phyloP scores from a whole-genome alignment of 495 filamentous ascomycete species.

The Lineolata rhizophorae region DNA sequence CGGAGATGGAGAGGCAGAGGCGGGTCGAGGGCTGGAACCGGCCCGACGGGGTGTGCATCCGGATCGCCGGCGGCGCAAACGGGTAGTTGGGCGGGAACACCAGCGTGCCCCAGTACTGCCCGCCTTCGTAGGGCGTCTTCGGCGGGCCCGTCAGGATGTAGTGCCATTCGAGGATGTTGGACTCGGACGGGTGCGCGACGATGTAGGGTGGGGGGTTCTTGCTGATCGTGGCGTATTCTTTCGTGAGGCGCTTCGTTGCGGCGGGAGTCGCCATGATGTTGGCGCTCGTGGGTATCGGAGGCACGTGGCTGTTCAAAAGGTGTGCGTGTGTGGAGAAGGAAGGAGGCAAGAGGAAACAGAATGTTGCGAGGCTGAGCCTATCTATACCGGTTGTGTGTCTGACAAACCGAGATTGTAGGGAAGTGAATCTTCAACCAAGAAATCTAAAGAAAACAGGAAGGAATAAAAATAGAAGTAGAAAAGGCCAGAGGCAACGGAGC shows the following conservation, averaged over 20 bases:
- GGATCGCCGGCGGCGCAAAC: slow-evolving; percentile 89
- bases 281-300: neutral
- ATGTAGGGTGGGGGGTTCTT: slow-evolving; percentile 90
- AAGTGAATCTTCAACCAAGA: too few species aligned
- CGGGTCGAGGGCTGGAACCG: slow-evolving; percentile 84
- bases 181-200: slow-evolving; percentile 77
- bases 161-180: slow-evolving; percentile 97
- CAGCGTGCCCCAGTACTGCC: slow-evolving; percentile 95
- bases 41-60: slow-evolving; percentile 94
- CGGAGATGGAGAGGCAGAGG: slow-evolving; percentile 82
- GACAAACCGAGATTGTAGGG: too few species aligned
- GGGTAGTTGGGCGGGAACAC: slow-evolving; percentile 93
- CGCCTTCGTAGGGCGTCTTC: slow-evolving; percentile 76
- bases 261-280: slow-evolving; percentile 16
- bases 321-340: neutral
- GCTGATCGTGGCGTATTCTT: slow-evolving; percentile 82
- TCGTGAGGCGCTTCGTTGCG: slow-evolving; percentile 37
- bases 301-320: neutral
- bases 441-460: too few species aligned
- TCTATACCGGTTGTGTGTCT: too few species aligned
- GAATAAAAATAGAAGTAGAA: too few species aligned
- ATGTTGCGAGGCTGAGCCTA: too few species aligned
- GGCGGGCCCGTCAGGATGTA: slow-evolving; percentile 96
- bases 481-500: too few species aligned
- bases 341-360: too few species aligned